These are phyloP conservation scores for Zygoascus bituminiphila DNA, from an alignment of 805 yeast species.

Conservation along the genomic window DNA sequence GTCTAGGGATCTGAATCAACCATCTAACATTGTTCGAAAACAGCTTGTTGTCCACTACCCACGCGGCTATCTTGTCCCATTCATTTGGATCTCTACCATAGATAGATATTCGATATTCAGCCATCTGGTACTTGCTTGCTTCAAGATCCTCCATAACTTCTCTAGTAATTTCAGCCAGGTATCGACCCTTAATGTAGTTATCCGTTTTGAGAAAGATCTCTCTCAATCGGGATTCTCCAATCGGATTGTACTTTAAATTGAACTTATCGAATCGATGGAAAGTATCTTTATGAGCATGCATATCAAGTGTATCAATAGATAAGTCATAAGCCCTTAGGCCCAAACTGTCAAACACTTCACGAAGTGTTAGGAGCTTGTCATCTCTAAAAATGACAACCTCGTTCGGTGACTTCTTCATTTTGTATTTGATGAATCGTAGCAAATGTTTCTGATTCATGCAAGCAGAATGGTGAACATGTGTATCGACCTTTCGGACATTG, in stretches of 20 bases:
- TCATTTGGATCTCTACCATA: constrained; percentile 86
- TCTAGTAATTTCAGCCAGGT: constrained; percentile 85
- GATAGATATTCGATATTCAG: constrained; percentile 89
- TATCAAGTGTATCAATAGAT: constrained; percentile 92
- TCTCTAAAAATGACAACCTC: constrained; percentile 93
- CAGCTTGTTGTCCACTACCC: constrained; percentile 91
- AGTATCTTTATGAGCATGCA: constrained; percentile 98
- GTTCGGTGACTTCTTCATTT: constrained; percentile 75
- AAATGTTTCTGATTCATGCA: constrained; percentile 98
- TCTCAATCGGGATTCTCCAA: constrained; percentile 95
- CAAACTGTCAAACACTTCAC: constrained; percentile 86
- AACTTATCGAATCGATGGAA: constrained; percentile 97
- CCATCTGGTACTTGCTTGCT: constrained; percentile 93
- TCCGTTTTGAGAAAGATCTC: constrained; percentile 95
- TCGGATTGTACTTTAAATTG: constrained; percentile 93
- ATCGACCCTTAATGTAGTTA: constrained; percentile 79
- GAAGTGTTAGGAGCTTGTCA: constrained; percentile 74
- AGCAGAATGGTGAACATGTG: constrained; percentile 98
- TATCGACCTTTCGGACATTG: constrained; percentile 93
- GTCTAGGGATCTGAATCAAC: constrained; percentile 91
- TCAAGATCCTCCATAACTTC: constrained; percentile 94
- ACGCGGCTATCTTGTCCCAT: constrained; percentile 91
- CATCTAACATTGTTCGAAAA: constrained; percentile 93
- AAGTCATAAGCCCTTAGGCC: constrained; percentile 89
- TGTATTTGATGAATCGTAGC: constrained; percentile 87